phyloP scores from a whole-genome alignment of 352 stramenopile species.

The Phytophthora litchii region DNA sequence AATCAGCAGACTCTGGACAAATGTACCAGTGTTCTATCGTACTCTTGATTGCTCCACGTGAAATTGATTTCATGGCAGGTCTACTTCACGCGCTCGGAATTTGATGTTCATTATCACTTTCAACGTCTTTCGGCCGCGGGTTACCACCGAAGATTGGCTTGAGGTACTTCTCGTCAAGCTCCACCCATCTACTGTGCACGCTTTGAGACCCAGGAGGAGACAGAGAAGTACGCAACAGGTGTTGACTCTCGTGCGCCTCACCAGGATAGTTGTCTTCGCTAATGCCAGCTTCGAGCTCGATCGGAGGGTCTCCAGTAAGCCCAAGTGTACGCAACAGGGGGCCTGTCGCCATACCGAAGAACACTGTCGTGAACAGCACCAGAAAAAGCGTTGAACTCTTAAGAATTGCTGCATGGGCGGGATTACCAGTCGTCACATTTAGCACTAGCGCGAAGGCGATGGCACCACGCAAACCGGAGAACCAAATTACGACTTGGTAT shows the following conservation, averaged over 20 bases:
- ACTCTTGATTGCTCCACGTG: constrained; percentile 8
- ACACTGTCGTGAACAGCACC: constrained; percentile 70
- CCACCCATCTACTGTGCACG: constrained; percentile 60
- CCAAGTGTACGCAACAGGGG: constrained; percentile 45
- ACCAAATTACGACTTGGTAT: constrained; percentile 92
- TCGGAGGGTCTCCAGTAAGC: constrained; percentile 27
- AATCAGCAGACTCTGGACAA: constrained; percentile 19
- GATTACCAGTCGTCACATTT: constrained; percentile 58
- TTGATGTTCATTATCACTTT: constrained; percentile 13
- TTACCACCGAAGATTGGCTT: constrained; percentile 72
- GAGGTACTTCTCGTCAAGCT: constrained; percentile 68
- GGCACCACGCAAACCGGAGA: constrained; percentile 91
- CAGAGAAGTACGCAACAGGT: constrained; percentile 9
- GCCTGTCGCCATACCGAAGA: constrained; percentile 54
- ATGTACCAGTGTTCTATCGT: constrained; percentile 17
- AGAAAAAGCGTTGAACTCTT: constrained; percentile 70
- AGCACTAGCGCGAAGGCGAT: constrained; percentile 92
- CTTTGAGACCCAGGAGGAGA: constrained; percentile 40
- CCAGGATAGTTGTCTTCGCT: constrained; percentile 19
- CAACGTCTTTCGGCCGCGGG: constrained; percentile 30
- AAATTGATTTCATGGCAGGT: constrained; percentile 6
- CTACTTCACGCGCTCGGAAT: constrained; percentile 9
- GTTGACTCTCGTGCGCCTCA: constrained; percentile 27
- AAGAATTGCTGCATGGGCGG: constrained; percentile 58
- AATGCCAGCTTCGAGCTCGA: constrained; percentile 4